Base-by-base conservation (phyloP, 1,284 basidiomycete species). In the Mrakiaceae sp. region DNA sequence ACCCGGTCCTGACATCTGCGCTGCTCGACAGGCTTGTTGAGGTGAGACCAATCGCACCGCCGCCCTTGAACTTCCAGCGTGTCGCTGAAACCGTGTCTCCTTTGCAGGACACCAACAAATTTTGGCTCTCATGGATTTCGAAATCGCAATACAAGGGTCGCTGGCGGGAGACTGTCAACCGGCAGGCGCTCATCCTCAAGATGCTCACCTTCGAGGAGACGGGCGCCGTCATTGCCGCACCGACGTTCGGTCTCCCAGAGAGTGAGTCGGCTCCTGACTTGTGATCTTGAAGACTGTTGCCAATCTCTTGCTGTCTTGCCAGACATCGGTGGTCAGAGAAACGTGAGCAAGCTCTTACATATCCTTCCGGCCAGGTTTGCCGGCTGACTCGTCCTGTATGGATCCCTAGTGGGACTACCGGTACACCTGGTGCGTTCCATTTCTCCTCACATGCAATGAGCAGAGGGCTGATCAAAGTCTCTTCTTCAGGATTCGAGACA, bases 171-270 rank as follows among this genome's bases (percentile, higher is more conserved):
- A 39, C 86, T 1, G 90, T 95, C 2, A 83, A 90, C 72, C 83
- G 91, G 44, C 90, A 87, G 64, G 92, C 90, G 0, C 80, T 95
- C 12, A 88, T 88, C 0, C 78, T 90, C 64, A 88, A 89, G 74
- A 78, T 92, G n/a, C 79, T 92, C 67, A 90, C 89, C 55, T 92
- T 81, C 71, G 27, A 27, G 27, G 27, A 27, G 27, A 27, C 27
- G 27, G 27, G 27, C 27, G 27, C 27, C 0, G 87, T 94, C 58
- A 85, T 95, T 4, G 65, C 65, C 16, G 91, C 89, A 67, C 91
- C 93, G 0, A 96, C 92, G 0, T 96, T 97, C 76, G 88, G 87
- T 69, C 78, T 97, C 9, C 92, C 92, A 0, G 93, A 96, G 73
- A 27, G 27, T 27, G 27, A 27, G 27, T 27, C 27, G 27, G 27